Base-by-base conservation (phyloP, 2,329 filamentous ascomycete species). In the Xylariaceae sp. region DNA sequence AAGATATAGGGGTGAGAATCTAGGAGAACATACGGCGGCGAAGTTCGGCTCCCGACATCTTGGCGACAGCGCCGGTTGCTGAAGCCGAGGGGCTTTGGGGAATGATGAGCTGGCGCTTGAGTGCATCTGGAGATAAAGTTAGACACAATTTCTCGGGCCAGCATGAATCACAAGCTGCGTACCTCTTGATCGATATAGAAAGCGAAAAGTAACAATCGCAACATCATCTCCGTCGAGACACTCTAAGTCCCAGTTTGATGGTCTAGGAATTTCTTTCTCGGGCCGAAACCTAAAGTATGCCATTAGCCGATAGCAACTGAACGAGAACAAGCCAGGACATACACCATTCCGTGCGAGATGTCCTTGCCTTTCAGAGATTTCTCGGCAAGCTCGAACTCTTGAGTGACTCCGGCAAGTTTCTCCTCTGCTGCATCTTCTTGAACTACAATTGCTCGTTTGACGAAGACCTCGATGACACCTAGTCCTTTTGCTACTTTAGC, bases 161-260 rank as follows among this genome's bases (percentile, higher is more conserved):
- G 38, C 3, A n/a, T 27, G n/a, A 16, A 25, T n/a, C n/a, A n/a
- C n/a, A n/a, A n/a, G n/a, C n/a, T n/a, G n/a, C 36, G 10, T 45
- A 58, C 58, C 63, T 55, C 46, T 55, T 0, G 65, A 67, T 35
- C 61, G 55, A 27, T 68, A 68, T 17, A 63, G 50, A 42, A 68
- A 62, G 12, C 39, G 48, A 32, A 64, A 66, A 2, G 56, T 45
- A 2, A 57, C 62, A 11, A 64, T 50, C 1, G 62, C 56, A 0
- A 42, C 39, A 2, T 41, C 29, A 2, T 52, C 47, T 8, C 44
- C 49, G 10, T 22, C 32, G n/a, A 59, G 37, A 7, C 36, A 3
- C 6, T 19, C 6, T 21, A 34, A 19, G 2, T 37, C 21, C 8
- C 16, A 14, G 4, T 11, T n/a, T 4, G 6, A 23, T n/a, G 45